Evolutionary conservation across 805 yeast genomes (phyloP).

Genomic region (Sporopachydermia lactativora): DNA sequence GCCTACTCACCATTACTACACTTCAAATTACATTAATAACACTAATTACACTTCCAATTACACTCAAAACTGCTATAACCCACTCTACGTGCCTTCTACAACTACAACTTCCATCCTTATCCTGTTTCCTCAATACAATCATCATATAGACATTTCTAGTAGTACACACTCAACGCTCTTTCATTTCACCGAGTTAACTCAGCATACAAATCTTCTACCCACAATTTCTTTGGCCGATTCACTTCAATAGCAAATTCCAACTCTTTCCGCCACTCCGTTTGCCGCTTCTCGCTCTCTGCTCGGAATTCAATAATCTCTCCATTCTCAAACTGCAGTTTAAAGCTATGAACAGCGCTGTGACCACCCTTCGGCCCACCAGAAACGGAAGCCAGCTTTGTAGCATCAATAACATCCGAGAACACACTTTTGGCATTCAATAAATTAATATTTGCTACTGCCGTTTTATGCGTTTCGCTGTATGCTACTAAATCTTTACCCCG

Average conservation of each 20-base stretch:
- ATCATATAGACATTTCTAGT: too few species aligned
- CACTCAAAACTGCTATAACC: too few species aligned
- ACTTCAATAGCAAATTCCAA: conserved; percentile 45
- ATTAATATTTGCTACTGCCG: conserved; percentile 65
- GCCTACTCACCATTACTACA: too few species aligned
- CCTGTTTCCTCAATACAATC: too few species aligned
- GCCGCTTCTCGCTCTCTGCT: conserved; percentile 57
- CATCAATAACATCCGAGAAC: conserved; percentile 24
- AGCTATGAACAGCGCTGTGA: conserved; percentile 37
- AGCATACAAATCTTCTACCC: conserved; percentile 36
- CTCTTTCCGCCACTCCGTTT: conserved; percentile 47
- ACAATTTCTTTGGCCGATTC: conserved; percentile 41
- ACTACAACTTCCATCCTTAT: too few species aligned
- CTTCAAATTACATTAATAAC: too few species aligned
- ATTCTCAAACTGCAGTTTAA: conserved; percentile 60
- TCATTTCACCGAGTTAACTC: too few species aligned
- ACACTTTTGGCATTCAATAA: conserved; percentile 48
- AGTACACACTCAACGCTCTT: too few species aligned
- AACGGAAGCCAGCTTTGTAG: conserved; percentile 14
- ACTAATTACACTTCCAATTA: too few species aligned
- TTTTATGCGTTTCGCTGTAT: conserved; percentile 52
- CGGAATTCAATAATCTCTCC: conserved; percentile 76
- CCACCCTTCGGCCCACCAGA: conserved; percentile 20
- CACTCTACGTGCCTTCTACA: too few species aligned
- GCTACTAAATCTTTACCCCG: conserved; percentile 62